Conservation (phyloP, 228 moss, liverwort and hornwort genomes). For the Sphagnum magellanicum region DNA sequence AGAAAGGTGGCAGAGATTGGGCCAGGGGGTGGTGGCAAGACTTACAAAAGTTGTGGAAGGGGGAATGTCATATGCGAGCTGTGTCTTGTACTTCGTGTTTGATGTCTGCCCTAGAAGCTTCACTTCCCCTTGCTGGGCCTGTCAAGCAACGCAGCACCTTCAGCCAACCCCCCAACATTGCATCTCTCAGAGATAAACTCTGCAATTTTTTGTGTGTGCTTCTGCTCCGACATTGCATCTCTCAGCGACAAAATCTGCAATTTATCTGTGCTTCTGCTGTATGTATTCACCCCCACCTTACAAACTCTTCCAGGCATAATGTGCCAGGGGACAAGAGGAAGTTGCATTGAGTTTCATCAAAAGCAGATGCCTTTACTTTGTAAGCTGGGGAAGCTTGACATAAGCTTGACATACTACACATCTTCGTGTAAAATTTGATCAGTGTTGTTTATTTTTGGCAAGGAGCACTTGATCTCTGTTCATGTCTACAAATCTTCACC, state of each 20-base stretch:
- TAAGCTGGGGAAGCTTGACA: too few relatives aligned
- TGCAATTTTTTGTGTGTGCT: not conserved
- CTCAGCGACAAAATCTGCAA: constrained; percentile 2
- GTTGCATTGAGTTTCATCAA: too few relatives aligned
- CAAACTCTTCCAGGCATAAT: too few relatives aligned
- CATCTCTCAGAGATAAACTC: constrained; percentile 1
- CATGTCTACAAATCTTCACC: too few relatives aligned
- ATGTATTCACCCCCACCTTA: not conserved
- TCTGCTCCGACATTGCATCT: not conserved
- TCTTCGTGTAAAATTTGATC: too few relatives aligned
- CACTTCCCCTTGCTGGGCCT: constrained; percentile 84
- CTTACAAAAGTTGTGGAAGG: constrained; percentile 37
- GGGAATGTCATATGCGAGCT: constrained; percentile 62
- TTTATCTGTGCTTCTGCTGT: not conserved
- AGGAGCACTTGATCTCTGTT: too few relatives aligned
- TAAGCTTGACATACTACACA: too few relatives aligned
- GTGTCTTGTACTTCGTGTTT: constrained; percentile 49
- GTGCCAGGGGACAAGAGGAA: not conserved
- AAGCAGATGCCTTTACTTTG: too few relatives aligned
- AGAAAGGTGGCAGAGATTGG: not conserved
- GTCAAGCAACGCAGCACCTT: constrained; percentile 10
- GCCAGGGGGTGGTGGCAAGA: not conserved
- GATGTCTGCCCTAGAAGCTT: constrained; percentile 52
- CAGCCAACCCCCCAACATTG: constrained; percentile 2
- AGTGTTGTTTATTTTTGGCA: too few relatives aligned